Evolutionary conservation across 768 basidiomycete species (phyloP).

Genomic region (Candolleomyces aberdarensis): DNA sequence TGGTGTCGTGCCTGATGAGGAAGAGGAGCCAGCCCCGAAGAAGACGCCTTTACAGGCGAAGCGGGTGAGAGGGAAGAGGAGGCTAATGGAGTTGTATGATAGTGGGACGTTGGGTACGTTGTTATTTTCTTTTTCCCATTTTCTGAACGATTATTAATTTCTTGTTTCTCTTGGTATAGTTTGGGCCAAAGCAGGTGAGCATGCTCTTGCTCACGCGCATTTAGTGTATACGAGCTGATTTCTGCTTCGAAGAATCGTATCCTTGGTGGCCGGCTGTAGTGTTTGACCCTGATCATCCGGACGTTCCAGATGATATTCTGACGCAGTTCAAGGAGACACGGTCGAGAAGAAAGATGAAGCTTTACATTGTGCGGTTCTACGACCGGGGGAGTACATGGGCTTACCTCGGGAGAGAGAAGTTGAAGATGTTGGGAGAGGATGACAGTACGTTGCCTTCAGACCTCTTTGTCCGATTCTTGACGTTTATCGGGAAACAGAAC

Average conservation of each 20-base stretch:
- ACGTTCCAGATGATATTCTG: constrained; percentile 47
- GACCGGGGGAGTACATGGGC: constrained; percentile 68
- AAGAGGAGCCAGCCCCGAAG: constrained; percentile 9
- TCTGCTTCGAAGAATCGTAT: constrained; percentile 50
- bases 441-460: constrained; percentile 42
- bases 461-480: background rate
- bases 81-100: constrained; percentile 12
- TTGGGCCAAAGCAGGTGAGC: constrained; percentile 78
- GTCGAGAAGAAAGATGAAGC: constrained; percentile 35
- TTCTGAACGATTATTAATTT: constrained; percentile 1
- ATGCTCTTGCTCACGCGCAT: constrained; percentile 2
- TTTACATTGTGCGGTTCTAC: constrained; percentile 78
- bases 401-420: constrained; percentile 50
- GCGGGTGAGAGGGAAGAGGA: constrained; percentile 11
- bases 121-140: constrained; percentile 15
- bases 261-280: constrained; percentile 91
- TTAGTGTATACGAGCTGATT: constrained; percentile 3
- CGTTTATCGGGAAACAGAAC: constrained; percentile 32
- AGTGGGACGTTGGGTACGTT: constrained; percentile 61
- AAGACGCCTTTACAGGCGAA: constrained; percentile 7
- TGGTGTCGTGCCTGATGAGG: constrained; percentile 1
- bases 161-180: constrained; percentile 39
- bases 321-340: constrained; percentile 25
- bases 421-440: constrained; percentile 70
- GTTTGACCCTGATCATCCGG: constrained; percentile 55